Evolutionary conservation across 2,329 filamentous ascomycete species (phyloP).

Genomic region (Nigrospora sphaerica): DNA sequence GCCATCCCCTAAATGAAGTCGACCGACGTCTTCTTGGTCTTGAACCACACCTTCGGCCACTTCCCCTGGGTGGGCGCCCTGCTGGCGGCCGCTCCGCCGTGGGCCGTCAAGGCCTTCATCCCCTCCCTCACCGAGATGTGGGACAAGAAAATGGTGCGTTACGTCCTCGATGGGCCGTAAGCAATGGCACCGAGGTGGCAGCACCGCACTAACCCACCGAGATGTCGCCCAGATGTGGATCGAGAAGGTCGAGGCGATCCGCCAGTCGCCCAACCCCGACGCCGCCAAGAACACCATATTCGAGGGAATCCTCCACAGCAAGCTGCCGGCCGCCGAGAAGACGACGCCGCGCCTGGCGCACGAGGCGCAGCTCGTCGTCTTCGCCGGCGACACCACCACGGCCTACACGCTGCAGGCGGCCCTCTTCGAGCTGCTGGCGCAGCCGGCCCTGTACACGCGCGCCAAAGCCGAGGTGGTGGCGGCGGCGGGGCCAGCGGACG

Average conservation of each 20-base stretch:
- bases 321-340: constrained; percentile 10
- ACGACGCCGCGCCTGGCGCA: constrained; percentile 2
- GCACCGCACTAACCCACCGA: not conserved
- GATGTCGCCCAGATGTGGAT: constrained; percentile 8
- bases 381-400: constrained; percentile 9
- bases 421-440: constrained; percentile 8
- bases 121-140: too few species aligned
- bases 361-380: constrained; percentile 8
- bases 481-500: not conserved
- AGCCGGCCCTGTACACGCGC: constrained; percentile 2
- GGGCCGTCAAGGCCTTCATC: too few species aligned
- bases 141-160: too few species aligned
- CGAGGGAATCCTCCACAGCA: constrained; percentile 9
- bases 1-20: not conserved
- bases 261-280: constrained; percentile 7
- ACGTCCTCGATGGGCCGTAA: too few species aligned
- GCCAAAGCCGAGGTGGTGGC: constrained; percentile 5
- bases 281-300: constrained; percentile 13
- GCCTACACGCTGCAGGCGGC: constrained; percentile 6
- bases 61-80: too few species aligned
- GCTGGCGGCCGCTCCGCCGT: too few species aligned
- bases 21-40: not conserved
- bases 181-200: not conserved
- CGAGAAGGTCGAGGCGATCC: constrained; percentile 8
- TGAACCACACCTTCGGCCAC: too few species aligned